Conservation (phyloP, 2,329 filamentous ascomycete species). For the Zopfia rhizophila region DNA sequence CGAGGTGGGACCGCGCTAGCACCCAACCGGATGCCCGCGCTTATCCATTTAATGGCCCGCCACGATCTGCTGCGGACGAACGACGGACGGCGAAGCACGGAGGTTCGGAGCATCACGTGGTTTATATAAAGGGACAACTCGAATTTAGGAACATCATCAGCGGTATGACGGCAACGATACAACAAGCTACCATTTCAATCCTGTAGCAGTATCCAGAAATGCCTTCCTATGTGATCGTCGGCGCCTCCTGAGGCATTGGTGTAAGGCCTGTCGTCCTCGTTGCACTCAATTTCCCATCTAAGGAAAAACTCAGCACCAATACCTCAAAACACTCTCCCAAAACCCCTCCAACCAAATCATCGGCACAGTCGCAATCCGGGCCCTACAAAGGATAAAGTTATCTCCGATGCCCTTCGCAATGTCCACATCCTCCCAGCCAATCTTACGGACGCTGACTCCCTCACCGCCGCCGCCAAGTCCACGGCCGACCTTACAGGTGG, state of each 20-base stretch:
- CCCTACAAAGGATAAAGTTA: slow-evolving; percentile 17
- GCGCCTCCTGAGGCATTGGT: slow-evolving; percentile 26
- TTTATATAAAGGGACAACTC: no score
- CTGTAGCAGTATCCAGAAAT: no score
- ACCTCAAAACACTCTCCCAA: slow-evolving; percentile 18
- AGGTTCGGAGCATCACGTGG: no score
- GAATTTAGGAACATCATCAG: no score
- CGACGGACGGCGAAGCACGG: no score
- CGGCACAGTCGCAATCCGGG: slow-evolving; percentile 17
- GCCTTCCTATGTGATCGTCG: slow-evolving; percentile 18
- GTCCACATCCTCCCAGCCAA: slow-evolving; percentile 50
- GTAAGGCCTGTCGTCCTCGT: slow-evolving; percentile 14
- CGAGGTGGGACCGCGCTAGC: no score
- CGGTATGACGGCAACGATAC: no score
- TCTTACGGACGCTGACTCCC: slow-evolving; percentile 41
- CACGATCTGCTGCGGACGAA: no score
- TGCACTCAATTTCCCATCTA: not conserved
- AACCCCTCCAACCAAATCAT: slow-evolving; percentile 21
- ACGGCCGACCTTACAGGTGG: slow-evolving; percentile 46
- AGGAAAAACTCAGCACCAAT: slow-evolving; percentile 20
- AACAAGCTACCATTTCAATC: no score
- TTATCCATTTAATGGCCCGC: no score
- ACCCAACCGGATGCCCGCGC: no score
- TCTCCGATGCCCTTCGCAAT: slow-evolving; percentile 33
- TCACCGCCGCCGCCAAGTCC: slow-evolving; percentile 44